Percentiles rank a stretch among this genome's conserved stretches.
phyloP scores from a whole-genome alignment of 2,329 filamentous ascomycete species.

The Talaromyces albobiverticillius region DNA sequence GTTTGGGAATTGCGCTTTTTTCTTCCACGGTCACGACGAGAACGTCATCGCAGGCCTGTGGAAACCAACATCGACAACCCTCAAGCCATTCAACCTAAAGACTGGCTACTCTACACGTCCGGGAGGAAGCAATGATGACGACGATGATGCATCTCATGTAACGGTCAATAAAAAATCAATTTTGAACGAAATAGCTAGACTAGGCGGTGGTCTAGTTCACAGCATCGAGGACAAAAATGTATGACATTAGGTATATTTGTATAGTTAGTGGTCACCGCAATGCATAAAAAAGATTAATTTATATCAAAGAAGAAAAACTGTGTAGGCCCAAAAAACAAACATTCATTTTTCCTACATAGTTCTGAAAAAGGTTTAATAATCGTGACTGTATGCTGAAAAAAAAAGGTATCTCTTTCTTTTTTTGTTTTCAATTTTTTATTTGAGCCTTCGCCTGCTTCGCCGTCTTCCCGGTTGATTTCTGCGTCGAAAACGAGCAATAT shows the following conservation, averaged over 20 bases:
- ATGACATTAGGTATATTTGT: background rate
- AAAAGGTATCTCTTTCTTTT: conserved; percentile 6
- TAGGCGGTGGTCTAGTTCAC: conserved; percentile 63
- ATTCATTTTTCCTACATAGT: background rate
- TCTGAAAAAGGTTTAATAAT: background rate
- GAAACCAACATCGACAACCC: conserved; percentile 51
- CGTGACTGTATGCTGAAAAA: background rate
- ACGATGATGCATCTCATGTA: conserved; percentile 19
- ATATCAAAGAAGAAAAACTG: background rate
- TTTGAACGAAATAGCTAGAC: conserved; percentile 44
- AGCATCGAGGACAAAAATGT: conserved; percentile 56
- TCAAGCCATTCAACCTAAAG: conserved; percentile 35
- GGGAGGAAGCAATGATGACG: conserved; percentile 1
- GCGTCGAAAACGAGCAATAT: conserved; percentile 83
- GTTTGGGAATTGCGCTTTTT: conserved; percentile 69
- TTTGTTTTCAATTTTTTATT: conserved; percentile 17
- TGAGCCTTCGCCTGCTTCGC: conserved; percentile 32
- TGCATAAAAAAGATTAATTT: background rate
- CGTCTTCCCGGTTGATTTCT: conserved; percentile 53
- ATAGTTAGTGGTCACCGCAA: background rate
- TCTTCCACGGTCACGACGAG: conserved; percentile 68
- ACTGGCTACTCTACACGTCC: conserved; percentile 36
- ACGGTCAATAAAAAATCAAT: conserved; percentile 40
- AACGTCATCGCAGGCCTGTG: conserved; percentile 63
- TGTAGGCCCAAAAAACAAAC: background rate